phyloP scores from a whole-genome alignment of 495 filamentous ascomycete genomes.

The Poronia punctata region DNA sequence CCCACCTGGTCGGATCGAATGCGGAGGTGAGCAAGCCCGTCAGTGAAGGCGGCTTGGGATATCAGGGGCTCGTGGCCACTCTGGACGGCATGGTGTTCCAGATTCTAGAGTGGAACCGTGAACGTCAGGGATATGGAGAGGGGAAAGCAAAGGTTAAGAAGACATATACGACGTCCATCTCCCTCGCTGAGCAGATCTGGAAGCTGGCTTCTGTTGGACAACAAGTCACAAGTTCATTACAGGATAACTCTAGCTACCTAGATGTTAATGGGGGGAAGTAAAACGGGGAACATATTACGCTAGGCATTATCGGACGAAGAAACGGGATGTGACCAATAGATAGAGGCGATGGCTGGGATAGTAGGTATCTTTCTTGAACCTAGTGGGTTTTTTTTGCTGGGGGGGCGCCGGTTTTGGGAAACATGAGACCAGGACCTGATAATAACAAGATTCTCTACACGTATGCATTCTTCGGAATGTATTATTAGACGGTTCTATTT shows the following conservation, averaged over 20 bases:
- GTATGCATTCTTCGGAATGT: too few relatives aligned
- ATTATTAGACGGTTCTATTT: too few relatives aligned
- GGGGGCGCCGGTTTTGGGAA: too few relatives aligned
- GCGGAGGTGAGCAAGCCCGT: constrained; percentile 34
- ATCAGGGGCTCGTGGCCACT: constrained; percentile 42
- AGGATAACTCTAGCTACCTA: too few relatives aligned
- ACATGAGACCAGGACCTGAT: too few relatives aligned
- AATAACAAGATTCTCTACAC: too few relatives aligned
- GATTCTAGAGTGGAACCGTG: constrained; percentile 46
- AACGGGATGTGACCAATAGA: too few relatives aligned
- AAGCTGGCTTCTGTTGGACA: constrained; percentile 17
- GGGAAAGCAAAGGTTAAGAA: constrained; percentile 13
- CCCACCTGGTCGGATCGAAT: constrained; percentile 44
- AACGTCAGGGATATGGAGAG: constrained; percentile 21
- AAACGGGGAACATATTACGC: neutral
- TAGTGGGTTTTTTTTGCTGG: too few relatives aligned
- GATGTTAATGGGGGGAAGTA: neutral
- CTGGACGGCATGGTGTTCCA: constrained; percentile 49
- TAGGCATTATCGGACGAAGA: too few relatives aligned
- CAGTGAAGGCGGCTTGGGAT: constrained; percentile 45
- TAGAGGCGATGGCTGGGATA: too few relatives aligned
- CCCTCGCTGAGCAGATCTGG: constrained; percentile 34
- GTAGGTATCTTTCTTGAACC: too few relatives aligned
- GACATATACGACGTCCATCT: constrained; percentile 32
- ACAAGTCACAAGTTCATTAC: constrained; percentile 4